Conservation (phyloP, 2,329 filamentous ascomycete species). For the Botrytis byssoidea region DNA sequence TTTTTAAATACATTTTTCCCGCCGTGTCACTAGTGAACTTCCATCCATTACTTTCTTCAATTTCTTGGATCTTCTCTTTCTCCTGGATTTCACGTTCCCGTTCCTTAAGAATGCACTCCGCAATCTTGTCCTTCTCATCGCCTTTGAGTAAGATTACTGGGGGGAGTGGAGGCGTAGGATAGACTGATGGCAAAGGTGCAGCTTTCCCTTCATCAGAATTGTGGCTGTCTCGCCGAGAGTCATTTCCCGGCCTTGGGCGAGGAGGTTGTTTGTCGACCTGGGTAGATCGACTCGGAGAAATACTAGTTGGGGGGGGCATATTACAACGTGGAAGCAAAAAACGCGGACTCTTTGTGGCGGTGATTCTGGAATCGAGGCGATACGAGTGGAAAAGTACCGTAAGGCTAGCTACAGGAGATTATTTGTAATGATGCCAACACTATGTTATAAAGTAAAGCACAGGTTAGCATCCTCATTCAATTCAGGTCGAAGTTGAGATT, state of each 20-base stretch:
- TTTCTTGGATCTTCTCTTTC: background rate
- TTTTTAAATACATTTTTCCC: background rate
- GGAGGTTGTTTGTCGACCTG: background rate
- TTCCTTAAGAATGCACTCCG: background rate
- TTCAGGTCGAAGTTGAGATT: background rate
- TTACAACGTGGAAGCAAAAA: background rate
- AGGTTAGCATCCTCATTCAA: background rate
- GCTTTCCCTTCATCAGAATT: background rate
- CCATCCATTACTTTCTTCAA: background rate
- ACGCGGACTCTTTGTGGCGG: background rate
- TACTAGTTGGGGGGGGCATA: background rate
- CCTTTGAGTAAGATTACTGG: background rate
- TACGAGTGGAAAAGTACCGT: background rate
- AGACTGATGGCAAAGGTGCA: background rate
- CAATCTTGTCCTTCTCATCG: background rate
- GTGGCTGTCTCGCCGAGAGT: background rate
- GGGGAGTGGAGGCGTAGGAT: background rate
- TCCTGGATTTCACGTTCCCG: background rate
- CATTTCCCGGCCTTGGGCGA: background rate
- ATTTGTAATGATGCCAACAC: background rate
- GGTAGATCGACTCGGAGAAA: background rate
- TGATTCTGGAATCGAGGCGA: background rate
- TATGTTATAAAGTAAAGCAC: background rate
- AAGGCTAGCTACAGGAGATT: background rate
- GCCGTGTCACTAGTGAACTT: background rate